phyloP scores from a whole-genome alignment of 768 basidiomycete genomes.

The Suillus ampliporus region DNA sequence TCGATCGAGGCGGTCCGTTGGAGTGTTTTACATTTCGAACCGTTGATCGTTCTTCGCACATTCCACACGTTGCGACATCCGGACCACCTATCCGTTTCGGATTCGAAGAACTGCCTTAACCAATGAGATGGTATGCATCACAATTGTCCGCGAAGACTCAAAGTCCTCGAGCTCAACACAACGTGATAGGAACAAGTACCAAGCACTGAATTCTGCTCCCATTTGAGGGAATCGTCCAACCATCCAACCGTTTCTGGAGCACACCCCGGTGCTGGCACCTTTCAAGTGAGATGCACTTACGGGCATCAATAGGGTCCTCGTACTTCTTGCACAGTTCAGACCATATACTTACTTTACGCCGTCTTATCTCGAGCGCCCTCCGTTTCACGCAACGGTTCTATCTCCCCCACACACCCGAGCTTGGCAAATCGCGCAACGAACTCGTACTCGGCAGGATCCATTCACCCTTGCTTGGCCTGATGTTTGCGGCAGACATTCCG shows the following conservation, averaged over 20 bases:
- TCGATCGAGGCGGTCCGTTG: neutral
- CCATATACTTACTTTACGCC: neutral
- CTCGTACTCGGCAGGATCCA: conserved; percentile 5
- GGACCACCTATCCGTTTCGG: neutral
- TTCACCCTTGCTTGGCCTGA: conserved; percentile 1
- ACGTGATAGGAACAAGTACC: neutral
- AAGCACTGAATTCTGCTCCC: neutral
- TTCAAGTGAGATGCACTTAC: neutral
- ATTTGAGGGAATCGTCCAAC: neutral
- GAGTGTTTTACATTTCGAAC: neutral
- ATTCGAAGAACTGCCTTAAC: neutral
- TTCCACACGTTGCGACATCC: neutral
- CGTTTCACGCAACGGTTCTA: neutral
- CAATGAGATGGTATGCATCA: neutral
- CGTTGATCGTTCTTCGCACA: neutral
- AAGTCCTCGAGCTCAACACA: neutral
- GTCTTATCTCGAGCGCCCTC: conserved; percentile 2
- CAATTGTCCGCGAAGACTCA: too few species aligned
- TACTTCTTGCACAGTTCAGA: neutral
- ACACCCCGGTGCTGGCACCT: neutral
- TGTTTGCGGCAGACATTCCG: neutral
- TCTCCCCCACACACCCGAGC: neutral
- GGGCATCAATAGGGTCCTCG: neutral
- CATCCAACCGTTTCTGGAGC: neutral
- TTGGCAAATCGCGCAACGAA: conserved; percentile 3